Evolutionary conservation across 495 filamentous ascomycete species (phyloP).

Genomic region (Penicillium malachiteum): DNA sequence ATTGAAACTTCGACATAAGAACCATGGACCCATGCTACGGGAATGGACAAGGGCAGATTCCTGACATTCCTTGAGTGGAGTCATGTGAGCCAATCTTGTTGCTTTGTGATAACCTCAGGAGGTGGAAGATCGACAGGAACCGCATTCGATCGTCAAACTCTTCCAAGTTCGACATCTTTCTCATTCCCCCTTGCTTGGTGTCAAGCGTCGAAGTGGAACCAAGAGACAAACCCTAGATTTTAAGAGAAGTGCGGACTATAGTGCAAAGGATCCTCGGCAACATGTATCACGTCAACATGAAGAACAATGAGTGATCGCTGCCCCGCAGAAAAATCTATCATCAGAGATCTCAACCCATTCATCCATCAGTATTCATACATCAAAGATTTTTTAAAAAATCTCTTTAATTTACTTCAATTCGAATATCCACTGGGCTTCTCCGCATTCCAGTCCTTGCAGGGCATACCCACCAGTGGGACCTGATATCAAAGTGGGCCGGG

Average conservation of each 20-base stretch:
- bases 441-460: constrained; percentile 29
- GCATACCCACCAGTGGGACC: constrained; percentile 17
- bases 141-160: constrained; percentile 11
- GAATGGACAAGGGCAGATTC: constrained; percentile 22
- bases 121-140: constrained; percentile 27
- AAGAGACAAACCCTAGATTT: neutral
- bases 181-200: constrained; percentile 19
- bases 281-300: neutral
- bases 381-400: neutral
- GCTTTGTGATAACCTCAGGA: constrained; percentile 4
- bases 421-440: constrained; percentile 4
- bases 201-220: constrained; percentile 7
- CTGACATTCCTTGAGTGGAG: constrained; percentile 1
- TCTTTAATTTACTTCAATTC: neutral
- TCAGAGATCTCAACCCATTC: neutral
- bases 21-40: constrained; percentile 4
- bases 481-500: constrained; percentile 15
- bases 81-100: neutral
- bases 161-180: neutral
- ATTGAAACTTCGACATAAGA: neutral
- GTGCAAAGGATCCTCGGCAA: neutral
- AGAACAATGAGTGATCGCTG: neutral
- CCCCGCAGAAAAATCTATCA: neutral
- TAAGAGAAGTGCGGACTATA: neutral
- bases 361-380: constrained; percentile 12